Evolutionary conservation across 139 green algal species (phyloP), one percentile per base, ranked within the genome.

Genomic region (Chlorella sorokiniana): DNA sequence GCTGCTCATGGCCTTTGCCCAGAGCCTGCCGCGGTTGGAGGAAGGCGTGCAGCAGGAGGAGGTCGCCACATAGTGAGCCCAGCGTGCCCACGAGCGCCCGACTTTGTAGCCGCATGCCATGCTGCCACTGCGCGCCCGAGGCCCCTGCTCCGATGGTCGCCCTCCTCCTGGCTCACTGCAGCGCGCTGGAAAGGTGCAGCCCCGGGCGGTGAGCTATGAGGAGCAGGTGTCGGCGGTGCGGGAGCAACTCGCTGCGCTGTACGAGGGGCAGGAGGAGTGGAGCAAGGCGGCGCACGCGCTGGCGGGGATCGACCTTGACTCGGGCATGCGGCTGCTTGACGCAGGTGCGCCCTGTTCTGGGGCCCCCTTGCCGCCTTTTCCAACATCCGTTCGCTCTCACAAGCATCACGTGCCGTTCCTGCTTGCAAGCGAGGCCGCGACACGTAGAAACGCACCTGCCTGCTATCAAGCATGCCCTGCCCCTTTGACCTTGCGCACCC

Each of bases 251-350:
- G 83, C 89, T 0, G 62, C 77, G 35, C 25, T 94, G 65, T 84
- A 89, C 38, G 76, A 89, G 79, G 54, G 71, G 8, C 91, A 98
- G 76, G 95, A 98, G 86, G 86, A 97, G 35, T 99, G 95, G 96
- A 91, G 84, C 56, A 89, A 92, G 64, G 96, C 96, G 38, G 96
- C 96, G 11, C 90, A 96, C 41, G 77, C 84, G 14, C 86, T 99
- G 16, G 90, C 91, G 11, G 95, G 95, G 35, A 99, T 99, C 42
- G 95, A 99, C 84, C 83, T 97, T 7, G 94, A 98, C 81, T 92
- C 87, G 45, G 89, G 94, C 86, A 44, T 71, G 76, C 62, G 69
- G 3, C 5, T 69, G 44, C 79, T 79, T 69, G 65, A 76, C n/a
- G 86, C 73, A 38, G 73, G 73, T 79, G 37, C 1, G 69, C 70